Percentiles rank a stretch among this genome's conserved stretches.
phyloP scores from a whole-genome alignment of 768 basidiomycete genomes.

The Tylopilus plumbeoviolaceoides region DNA sequence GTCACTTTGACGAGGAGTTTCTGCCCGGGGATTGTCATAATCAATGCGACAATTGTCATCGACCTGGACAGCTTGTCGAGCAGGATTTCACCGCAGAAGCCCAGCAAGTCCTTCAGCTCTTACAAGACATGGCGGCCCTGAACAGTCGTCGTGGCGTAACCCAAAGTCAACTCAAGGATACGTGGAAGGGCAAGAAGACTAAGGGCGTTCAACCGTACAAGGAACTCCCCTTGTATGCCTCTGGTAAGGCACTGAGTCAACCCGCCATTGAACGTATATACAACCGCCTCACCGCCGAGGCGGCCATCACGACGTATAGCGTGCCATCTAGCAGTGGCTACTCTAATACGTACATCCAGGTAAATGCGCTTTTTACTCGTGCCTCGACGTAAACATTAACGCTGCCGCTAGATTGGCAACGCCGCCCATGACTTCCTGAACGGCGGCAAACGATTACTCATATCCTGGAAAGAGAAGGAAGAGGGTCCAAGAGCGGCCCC shows the following conservation, averaged over 20 bases:
- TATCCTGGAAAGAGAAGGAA: constrained; percentile 28
- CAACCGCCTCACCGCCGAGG: constrained; percentile 47
- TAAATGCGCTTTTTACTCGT: constrained; percentile 14
- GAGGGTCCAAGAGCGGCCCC: neutral
- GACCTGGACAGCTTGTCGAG: constrained; percentile 39
- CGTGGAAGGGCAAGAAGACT: constrained; percentile 61
- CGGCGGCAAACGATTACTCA: constrained; percentile 14
- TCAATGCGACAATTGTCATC: constrained; percentile 82
- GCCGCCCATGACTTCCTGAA: constrained; percentile 21
- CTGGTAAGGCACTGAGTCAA: constrained; percentile 44
- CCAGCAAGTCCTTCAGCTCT: constrained; percentile 51
- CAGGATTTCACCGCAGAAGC: constrained; percentile 64
- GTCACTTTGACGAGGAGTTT: constrained; percentile 86
- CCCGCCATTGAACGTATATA: constrained; percentile 66
- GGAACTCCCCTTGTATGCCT: constrained; percentile 50
- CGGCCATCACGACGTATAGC: constrained; percentile 47
- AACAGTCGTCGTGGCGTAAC: constrained; percentile 54
- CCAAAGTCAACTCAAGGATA: constrained; percentile 50
- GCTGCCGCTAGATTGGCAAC: constrained; percentile 11
- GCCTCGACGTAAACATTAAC: neutral
- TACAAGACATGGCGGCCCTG: constrained; percentile 41
- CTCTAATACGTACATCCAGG: constrained; percentile 51
- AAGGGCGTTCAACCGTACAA: constrained; percentile 41
- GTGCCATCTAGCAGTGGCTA: constrained; percentile 46
- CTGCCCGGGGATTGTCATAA: constrained; percentile 57